Base-by-base conservation (phyloP, 2,329 filamentous ascomycete genomes). In the Pestalotiopsis sp. region DNA sequence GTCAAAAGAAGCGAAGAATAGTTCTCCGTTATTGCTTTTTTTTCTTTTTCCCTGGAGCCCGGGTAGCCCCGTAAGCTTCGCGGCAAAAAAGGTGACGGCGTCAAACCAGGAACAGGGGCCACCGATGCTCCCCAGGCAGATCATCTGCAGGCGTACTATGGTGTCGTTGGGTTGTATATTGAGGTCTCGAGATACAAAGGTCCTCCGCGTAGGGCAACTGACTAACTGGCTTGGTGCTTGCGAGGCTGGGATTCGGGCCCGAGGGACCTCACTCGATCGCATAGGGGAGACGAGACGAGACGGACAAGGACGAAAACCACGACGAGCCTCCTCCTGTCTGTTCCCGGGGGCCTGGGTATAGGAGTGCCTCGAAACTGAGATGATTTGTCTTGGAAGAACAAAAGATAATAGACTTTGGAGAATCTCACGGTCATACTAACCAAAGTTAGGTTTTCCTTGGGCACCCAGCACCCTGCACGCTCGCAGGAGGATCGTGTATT, bases 401-500 rank as follows among this genome's bases (percentile, higher is more conserved):
- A 58, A 58, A 13, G 44, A 58, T 11, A 58, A 58, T 35, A 58
- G 56, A 58, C 22, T 58, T 58, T 35, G 22, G 56, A 58, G 56
- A 24, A 58, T 35, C 22, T 58, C 56, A 52, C 44, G 17, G 56
- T 26, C 10, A 35, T 26, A 58, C 56, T 35, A 26, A 35, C 44
- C 56, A 58, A 58, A 58, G 56, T 58, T 58, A 58, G 56, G 26
- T 58, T 58, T 9, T 52, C 44, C 56, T 22, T 26, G 26, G 22
- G 11, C 56, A 30, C 22, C 5, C 17, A 35, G 14, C 56, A 58
- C 13, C 56, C 17, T 58, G 22, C 17, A 61, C 66, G 64, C 65
- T 68, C 70, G 69, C 67, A 68, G 69, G 70, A 67, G 39, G 60
- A 62, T 66, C 48, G 62, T 65, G 57, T 64, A 67, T 67, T 64